Conservation (phyloP, 2,329 filamentous ascomycete genomes). For the Lizonia empirigonia region DNA sequence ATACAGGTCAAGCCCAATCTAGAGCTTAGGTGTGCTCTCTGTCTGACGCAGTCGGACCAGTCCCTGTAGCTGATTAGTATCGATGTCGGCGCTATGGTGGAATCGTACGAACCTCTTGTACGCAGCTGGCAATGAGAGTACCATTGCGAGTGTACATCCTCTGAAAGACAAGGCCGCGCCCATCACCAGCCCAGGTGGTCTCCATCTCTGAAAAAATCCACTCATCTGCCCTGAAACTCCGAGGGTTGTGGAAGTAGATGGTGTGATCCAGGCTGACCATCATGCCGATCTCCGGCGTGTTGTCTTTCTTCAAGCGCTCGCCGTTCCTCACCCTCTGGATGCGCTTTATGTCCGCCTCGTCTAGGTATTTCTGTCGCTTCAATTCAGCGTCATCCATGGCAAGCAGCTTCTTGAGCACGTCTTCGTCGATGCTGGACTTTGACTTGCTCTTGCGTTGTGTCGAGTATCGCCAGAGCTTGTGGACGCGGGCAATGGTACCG, state of each 20-base stretch:
- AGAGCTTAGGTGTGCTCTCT: constrained; percentile 16
- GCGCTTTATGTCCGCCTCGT: constrained; percentile 58
- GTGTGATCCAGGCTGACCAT: constrained; percentile 80
- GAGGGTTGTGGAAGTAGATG: constrained; percentile 61
- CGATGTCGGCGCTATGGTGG: background rate
- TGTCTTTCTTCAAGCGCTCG: constrained; percentile 53
- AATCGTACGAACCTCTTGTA: constrained; percentile 68
- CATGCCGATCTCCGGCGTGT: constrained; percentile 73
- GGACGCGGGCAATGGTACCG: constrained; percentile 81
- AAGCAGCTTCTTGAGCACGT: constrained; percentile 53
- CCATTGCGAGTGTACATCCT: constrained; percentile 74
- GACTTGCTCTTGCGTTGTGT: constrained; percentile 49
- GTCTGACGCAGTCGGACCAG: constrained; percentile 17
- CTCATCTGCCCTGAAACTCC: constrained; percentile 60
- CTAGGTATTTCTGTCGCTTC: constrained; percentile 50
- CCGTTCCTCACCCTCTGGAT: constrained; percentile 46
- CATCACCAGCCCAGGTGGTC: constrained; percentile 79
- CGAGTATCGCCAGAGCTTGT: constrained; percentile 77
- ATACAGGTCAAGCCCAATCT: background rate
- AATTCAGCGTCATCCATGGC: constrained; percentile 53
- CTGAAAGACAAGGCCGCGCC: constrained; percentile 76
- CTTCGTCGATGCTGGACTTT: constrained; percentile 50
- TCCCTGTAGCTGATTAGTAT: constrained; percentile 10
- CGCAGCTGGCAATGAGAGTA: constrained; percentile 75
- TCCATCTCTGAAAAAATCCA: constrained; percentile 84